Conservation (phyloP, 306 rosid species). For the Chamaecrista fasciculata region DNA sequence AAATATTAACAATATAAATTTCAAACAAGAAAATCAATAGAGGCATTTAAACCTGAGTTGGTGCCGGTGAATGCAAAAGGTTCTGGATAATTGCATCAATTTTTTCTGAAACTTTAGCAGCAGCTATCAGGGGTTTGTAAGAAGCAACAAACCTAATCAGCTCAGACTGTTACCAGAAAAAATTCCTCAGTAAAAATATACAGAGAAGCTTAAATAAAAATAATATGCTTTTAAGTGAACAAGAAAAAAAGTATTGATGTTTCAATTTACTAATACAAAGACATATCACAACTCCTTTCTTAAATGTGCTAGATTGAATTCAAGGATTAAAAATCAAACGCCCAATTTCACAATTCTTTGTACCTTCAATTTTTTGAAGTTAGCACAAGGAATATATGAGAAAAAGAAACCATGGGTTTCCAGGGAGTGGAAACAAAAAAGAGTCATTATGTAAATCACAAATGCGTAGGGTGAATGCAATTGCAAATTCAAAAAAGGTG, state of each 20-base stretch:
- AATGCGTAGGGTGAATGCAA: background rate
- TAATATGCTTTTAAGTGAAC: no score
- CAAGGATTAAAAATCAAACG: conserved; percentile 18
- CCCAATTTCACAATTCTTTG: background rate
- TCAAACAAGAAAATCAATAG: conserved; percentile 1
- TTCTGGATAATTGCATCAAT: conserved; percentile 57
- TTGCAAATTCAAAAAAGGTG: background rate
- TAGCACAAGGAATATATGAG: no score
- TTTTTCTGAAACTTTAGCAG: conserved; percentile 71
- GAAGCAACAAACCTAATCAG: conserved; percentile 74
- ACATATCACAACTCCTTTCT: conserved; percentile 1
- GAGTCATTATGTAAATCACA: background rate
- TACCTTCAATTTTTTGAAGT: no score
- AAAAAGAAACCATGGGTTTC: conserved; percentile 19
- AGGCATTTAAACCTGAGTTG: conserved; percentile 61
- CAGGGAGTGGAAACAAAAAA: background rate
- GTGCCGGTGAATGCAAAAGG: conserved; percentile 55
- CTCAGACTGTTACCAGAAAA: conserved; percentile 66
- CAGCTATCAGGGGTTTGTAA: conserved; percentile 76
- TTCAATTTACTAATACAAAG: conserved; percentile 1
- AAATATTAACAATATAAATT: conserved; percentile 26
- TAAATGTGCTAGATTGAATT: conserved; percentile 1
- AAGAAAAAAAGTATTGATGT: no score
- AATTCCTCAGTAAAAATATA: conserved; percentile 32
- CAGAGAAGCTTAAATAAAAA: conserved; percentile 18